Base-by-base conservation (phyloP, 768 basidiomycete genomes). In the Chalciporus chontae region DNA sequence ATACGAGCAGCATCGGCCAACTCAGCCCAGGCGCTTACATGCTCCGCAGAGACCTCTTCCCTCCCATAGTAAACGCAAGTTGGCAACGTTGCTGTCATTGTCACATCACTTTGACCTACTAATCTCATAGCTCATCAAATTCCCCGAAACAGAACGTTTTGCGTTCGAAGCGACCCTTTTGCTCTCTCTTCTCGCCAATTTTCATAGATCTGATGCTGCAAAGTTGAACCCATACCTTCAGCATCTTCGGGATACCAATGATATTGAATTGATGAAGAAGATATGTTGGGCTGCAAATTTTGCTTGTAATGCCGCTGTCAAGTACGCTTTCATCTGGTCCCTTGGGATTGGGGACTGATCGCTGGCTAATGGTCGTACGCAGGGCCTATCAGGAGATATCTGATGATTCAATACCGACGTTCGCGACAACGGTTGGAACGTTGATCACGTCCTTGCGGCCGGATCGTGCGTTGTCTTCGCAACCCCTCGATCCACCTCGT, bases 1-100 rank as follows among this genome's bases (percentile, higher is more conserved):
- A 78, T 55, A 73, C 79, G 60, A 80, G 83, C 47, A 75, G 80
- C 9, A 71, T 84, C 44, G 76, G 72, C 44, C 75, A 87, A 55
- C 72, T 84, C 14, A 88, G 85, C 56, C 81, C 83, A 0, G 85
- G 84, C 9, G 86, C 85, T 8, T 87, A 86, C 58, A 80, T 87
- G 41, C 73, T 87, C 13, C 77, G 83, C 10, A 70, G 71, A 37
- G 80, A 87, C 60, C 68, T 86, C 17, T 85, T 80, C 58, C 76
- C 83, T 4, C 70, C 77, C 2, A 72, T 85, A 21, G 65, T 69
- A 17, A 67, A 70, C 17, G 84, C 79, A 46, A 40, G 77, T 70
- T 7, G 27, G 10, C 37, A 27, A 24, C 19, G 42, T 19, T 21
- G 6, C 32, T 13, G 40, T 17, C 31, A 34, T 17, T 3, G 3